Evolutionary conservation across 1,284 basidiomycete genomes (phyloP).

Genomic region (Naganishia liquefaciens): DNA sequence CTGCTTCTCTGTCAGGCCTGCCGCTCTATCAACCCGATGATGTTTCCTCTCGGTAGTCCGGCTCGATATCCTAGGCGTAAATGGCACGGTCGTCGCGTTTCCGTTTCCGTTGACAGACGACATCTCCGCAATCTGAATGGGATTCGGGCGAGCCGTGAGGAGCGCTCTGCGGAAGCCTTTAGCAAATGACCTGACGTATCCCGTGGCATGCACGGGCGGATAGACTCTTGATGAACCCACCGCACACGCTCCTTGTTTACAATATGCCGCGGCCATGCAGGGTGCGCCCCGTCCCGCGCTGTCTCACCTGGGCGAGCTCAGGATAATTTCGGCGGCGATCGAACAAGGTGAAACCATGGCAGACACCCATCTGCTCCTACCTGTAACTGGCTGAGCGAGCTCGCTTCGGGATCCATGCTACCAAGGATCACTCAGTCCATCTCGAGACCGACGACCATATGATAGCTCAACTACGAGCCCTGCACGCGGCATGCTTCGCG

Average conservation of each 20-base stretch:
- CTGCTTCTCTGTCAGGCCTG: conserved; percentile 39
- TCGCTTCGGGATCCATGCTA: neutral
- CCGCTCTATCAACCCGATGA: conserved; percentile 33
- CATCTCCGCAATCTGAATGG: neutral
- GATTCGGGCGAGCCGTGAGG: neutral
- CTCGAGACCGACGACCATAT: neutral
- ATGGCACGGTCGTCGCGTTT: conserved; percentile 46
- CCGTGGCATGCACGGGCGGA: neutral
- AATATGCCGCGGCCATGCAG: conserved; percentile 5
- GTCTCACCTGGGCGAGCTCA: conserved; percentile 14
- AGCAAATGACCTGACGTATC: neutral
- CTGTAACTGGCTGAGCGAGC: no score
- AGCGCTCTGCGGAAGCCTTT: neutral
- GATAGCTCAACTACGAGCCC: neutral
- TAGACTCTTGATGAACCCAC: neutral
- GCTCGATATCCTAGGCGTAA: conserved; percentile 46
- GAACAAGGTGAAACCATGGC: conserved; percentile 15
- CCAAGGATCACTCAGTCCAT: neutral
- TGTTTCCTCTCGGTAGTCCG: conserved; percentile 34
- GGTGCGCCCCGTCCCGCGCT: conserved; percentile 1
- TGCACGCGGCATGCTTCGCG: neutral
- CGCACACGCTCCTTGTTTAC: conserved; percentile 19
- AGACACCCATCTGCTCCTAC: no score
- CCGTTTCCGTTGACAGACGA: conserved; percentile 29
- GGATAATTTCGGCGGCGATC: conserved; percentile 10